phyloP scores from a whole-genome alignment of 352 stramenopile genomes.

The Phytopythium cucurbitacearum region DNA sequence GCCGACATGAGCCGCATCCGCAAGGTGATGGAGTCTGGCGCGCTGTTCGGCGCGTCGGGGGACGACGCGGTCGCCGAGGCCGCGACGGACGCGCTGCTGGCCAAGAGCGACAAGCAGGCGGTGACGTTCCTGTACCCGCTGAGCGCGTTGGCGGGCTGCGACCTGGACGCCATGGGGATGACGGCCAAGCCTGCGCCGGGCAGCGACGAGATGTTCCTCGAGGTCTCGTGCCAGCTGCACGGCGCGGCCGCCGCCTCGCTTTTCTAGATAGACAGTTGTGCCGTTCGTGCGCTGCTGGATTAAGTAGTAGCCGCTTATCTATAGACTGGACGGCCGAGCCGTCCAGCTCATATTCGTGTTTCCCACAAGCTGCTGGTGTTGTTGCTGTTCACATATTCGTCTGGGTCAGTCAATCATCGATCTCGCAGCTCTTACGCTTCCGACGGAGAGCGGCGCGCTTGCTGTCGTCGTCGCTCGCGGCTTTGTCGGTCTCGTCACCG shows the following conservation, averaged over 20 bases:
- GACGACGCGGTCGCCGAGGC: slow-evolving; percentile 9
- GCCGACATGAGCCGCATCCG: slow-evolving; percentile 82
- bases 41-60: slow-evolving; percentile 51
- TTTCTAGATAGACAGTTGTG: slow-evolving; percentile 3
- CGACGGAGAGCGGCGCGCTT: slow-evolving; percentile 10
- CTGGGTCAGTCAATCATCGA: neutral
- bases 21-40: slow-evolving; percentile 56
- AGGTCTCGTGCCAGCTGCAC: slow-evolving; percentile 78
- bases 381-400: too few species aligned
- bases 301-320: neutral
- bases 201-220: slow-evolving; percentile 61
- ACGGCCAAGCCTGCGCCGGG: slow-evolving; percentile 8
- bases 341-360: too few species aligned
- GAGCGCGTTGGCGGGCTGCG: slow-evolving; percentile 56
- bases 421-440: slow-evolving; percentile 33
- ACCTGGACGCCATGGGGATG: slow-evolving; percentile 25
- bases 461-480: slow-evolving; percentile 17
- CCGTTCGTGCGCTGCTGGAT: neutral
- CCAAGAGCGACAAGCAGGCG: slow-evolving; percentile 47
- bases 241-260: slow-evolving; percentile 18
- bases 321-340: neutral
- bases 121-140: slow-evolving; percentile 86
- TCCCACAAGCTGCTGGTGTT: too few species aligned
- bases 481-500: slow-evolving; percentile 18
- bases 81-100: slow-evolving; percentile 22